Percentiles rank a stretch among this genome's conserved stretches.
These are phyloP conservation scores for Clitopilus passeckerianus DNA, from an alignment of 768 basidiomycete genomes.

Conservation along the genomic window DNA sequence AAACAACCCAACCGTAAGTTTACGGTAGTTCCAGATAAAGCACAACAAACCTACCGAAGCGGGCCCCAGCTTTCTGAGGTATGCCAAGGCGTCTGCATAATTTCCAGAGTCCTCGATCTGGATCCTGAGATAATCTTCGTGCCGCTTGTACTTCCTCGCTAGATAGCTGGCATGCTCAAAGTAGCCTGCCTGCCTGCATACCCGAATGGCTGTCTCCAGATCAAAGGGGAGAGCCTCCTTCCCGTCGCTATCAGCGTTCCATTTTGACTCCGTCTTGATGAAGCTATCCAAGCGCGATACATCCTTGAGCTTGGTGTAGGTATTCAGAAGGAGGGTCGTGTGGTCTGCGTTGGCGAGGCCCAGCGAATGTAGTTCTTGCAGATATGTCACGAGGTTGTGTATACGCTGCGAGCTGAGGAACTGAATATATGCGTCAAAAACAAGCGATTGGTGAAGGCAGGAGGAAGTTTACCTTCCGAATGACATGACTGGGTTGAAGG, in stretches of 20 bases:
- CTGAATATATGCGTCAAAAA: conserved; percentile 33
- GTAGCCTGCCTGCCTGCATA: conserved; percentile 95
- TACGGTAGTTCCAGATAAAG: background rate
- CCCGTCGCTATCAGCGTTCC: conserved; percentile 40
- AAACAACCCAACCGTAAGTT: background rate
- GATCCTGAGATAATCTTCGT: conserved; percentile 91
- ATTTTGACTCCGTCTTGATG: conserved; percentile 79
- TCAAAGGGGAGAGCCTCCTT: conserved; percentile 86
- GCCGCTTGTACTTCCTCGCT: conserved; percentile 84
- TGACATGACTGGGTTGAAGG: conserved; percentile 92
- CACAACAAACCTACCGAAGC: conserved; percentile 56
- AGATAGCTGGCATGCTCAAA: conserved; percentile 93
- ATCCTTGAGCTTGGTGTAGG: conserved; percentile 96
- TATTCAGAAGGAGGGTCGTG: conserved; percentile 93
- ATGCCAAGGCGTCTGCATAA: conserved; percentile 74
- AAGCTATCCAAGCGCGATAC: conserved; percentile 84
- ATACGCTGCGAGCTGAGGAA: conserved; percentile 96
- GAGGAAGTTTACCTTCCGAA: conserved; percentile 69
- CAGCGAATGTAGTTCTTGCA: conserved; percentile 89
- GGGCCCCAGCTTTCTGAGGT: conserved; percentile 73
- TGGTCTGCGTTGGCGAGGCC: conserved; percentile 94
- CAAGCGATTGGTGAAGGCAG: background rate
- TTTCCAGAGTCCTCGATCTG: conserved; percentile 91
- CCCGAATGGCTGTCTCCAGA: conserved; percentile 93
- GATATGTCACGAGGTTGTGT: conserved; percentile 90